Percentiles rank a stretch among this genome's conserved stretches.
Conservation (phyloP, 2,329 filamentous ascomycete genomes). For the Penicillium aurantiogriseum region DNA sequence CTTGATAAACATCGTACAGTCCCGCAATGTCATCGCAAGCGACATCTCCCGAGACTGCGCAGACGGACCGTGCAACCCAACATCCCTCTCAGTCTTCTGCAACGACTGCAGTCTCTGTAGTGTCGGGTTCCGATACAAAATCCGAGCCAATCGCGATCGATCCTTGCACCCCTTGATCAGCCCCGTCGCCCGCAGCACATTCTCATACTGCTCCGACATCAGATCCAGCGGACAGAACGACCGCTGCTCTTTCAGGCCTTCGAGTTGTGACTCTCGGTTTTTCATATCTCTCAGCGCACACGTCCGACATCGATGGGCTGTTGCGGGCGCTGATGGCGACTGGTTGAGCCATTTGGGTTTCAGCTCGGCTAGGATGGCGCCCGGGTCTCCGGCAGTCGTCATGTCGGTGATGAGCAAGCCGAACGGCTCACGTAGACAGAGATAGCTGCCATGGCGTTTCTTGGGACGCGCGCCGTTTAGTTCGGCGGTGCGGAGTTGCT, state of each 20-base stretch:
- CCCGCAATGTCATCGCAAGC: slow-evolving; percentile 75
- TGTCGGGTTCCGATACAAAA: slow-evolving; percentile 37
- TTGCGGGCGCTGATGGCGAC: slow-evolving; percentile 66
- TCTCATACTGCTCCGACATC: slow-evolving; percentile 48
- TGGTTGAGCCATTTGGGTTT: slow-evolving; percentile 84
- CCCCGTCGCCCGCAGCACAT: slow-evolving; percentile 46
- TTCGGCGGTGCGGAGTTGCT: slow-evolving; percentile 53
- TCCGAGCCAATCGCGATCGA: slow-evolving; percentile 34
- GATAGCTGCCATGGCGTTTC: slow-evolving; percentile 52
- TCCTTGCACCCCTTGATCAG: slow-evolving; percentile 40
- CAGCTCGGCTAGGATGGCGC: slow-evolving; percentile 61
- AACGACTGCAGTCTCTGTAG: slow-evolving; percentile 36
- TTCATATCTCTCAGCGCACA: slow-evolving; percentile 62
- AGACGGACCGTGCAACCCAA: slow-evolving; percentile 38
- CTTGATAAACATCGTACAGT: slow-evolving; percentile 73
- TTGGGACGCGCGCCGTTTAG: slow-evolving; percentile 42
- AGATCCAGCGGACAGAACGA: slow-evolving; percentile 66
- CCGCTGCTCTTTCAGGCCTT: slow-evolving; percentile 28
- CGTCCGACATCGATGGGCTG: slow-evolving; percentile 67
- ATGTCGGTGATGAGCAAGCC: slow-evolving; percentile 75
- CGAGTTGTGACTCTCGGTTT: slow-evolving; percentile 37
- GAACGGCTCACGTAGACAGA: slow-evolving; percentile 56
- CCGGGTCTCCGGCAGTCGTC: slow-evolving; percentile 47
- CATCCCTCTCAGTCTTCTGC: slow-evolving; percentile 36
- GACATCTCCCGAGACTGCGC: slow-evolving; percentile 52